phyloP scores from a whole-genome alignment of 805 yeast genomes.

The Ogataea thermomethanolica region DNA sequence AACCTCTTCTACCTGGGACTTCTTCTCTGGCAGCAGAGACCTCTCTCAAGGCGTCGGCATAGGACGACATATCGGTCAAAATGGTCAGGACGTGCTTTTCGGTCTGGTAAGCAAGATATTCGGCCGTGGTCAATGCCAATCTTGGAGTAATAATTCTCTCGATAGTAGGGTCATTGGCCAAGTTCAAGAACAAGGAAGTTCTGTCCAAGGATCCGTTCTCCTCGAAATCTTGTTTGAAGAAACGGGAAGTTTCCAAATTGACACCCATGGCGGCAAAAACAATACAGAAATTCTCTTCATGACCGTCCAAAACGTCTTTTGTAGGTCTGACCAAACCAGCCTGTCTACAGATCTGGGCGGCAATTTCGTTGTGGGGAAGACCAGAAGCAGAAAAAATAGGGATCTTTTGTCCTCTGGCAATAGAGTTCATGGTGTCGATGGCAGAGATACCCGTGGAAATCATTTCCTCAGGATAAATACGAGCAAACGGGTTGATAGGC shows the following conservation, averaged over 20 bases:
- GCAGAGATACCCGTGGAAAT: conserved; percentile 98
- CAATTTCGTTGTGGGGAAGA: conserved; percentile 98
- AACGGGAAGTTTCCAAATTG: conserved; percentile 95
- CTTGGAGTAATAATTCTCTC: conserved; percentile 99
- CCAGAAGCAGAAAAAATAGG: conserved; percentile 99
- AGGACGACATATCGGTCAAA: conserved; percentile 99
- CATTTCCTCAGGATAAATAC: conserved; percentile 99
- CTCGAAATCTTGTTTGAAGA: conserved; percentile 98
- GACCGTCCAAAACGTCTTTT: conserved; percentile 99
- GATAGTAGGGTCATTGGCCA: conserved; percentile 99
- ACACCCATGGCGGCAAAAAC: conserved; percentile 99
- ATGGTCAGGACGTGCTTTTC: conserved; percentile 98
- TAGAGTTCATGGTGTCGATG: conserved; percentile 98
- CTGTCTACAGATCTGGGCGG: conserved; percentile 99
- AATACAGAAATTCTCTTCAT: conserved; percentile 97
- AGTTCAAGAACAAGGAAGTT: conserved; percentile 91
- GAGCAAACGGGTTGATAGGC: conserved; percentile 96
- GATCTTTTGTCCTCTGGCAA: conserved; percentile 99
- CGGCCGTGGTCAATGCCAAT: conserved; percentile 97
- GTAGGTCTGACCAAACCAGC: conserved; percentile 99
- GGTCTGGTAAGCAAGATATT: conserved; percentile 97
- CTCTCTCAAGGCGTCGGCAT: conserved; percentile 99
- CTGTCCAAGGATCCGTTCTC: conserved; percentile 98
- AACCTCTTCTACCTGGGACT: conserved; percentile 99
- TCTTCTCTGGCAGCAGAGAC: conserved; percentile 99